Conservation (phyloP, 441 rosid genomes). For the Raphanus hybrid region DNA sequence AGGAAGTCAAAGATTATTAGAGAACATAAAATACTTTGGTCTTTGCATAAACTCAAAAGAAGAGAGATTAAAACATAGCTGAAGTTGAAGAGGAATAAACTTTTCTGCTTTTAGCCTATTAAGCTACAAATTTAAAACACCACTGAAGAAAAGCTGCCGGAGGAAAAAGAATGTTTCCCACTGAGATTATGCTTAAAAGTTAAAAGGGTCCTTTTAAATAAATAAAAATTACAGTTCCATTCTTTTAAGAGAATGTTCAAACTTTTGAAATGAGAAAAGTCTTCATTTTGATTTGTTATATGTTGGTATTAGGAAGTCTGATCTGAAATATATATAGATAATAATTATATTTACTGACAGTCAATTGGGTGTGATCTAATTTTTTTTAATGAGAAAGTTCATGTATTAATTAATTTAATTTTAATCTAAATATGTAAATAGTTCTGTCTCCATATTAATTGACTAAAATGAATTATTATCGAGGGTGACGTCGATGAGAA, state of each 20-base stretch:
- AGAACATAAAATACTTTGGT: conserved; percentile 16
- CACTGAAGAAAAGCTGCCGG: conserved; percentile 34
- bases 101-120: conserved; percentile 21
- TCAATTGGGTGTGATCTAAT: background rate
- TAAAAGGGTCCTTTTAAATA: conserved; percentile 1
- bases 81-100: conserved; percentile 11
- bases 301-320: conserved; percentile 22
- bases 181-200: conserved; percentile 34
- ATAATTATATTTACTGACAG: background rate
- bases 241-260: conserved; percentile 33
- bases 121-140: conserved; percentile 25
- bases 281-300: conserved; percentile 26
- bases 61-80: conserved; percentile 4
- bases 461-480: conserved; percentile 22
- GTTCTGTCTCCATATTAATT: background rate
- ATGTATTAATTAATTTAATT: too few relatives aligned
- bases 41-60: background rate
- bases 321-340: conserved; percentile 1
- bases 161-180: conserved; percentile 44
- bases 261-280: conserved; percentile 31
- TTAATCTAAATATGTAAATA: background rate
- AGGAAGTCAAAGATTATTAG: background rate
- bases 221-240: background rate
- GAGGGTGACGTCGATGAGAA: conserved; percentile 28
- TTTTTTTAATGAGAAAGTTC: background rate